These are phyloP conservation scores for Thuidium tamariscinum DNA, from an alignment of 225 moss, liverwort and hornwort genomes.

Conservation along the genomic window DNA sequence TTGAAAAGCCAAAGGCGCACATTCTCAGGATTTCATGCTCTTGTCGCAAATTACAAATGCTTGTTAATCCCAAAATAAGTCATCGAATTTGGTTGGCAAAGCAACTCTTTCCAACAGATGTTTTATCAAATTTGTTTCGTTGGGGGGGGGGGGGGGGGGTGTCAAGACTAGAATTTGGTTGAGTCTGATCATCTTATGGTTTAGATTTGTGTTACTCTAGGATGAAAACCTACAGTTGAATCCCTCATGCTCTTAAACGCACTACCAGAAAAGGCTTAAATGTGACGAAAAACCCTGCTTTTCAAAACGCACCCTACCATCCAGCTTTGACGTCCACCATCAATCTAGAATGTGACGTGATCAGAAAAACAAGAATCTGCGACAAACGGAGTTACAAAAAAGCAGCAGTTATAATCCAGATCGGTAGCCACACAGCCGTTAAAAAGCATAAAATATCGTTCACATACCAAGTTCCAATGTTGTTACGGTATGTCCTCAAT, in stretches of 20 bases:
- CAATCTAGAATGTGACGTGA: background rate
- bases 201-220: background rate
- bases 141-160: fast-evolving
- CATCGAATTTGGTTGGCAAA: background rate
- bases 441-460: background rate
- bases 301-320: too few relatives aligned
- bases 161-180: background rate
- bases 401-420: background rate
- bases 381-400: background rate
- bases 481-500: background rate
- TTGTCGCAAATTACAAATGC: background rate
- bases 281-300: background rate
- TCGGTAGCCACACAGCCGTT: background rate
- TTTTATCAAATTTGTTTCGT: background rate
- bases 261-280: background rate
- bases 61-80: too few relatives aligned
- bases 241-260: too few relatives aligned
- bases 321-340: background rate
- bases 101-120: background rate
- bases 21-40: background rate
- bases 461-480: background rate
- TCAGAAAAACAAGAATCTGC: background rate
- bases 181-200: background rate
- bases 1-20: background rate
- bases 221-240: background rate